Conservation (phyloP, 2,329 filamentous ascomycete species). For the Colletotrichum sp. region DNA sequence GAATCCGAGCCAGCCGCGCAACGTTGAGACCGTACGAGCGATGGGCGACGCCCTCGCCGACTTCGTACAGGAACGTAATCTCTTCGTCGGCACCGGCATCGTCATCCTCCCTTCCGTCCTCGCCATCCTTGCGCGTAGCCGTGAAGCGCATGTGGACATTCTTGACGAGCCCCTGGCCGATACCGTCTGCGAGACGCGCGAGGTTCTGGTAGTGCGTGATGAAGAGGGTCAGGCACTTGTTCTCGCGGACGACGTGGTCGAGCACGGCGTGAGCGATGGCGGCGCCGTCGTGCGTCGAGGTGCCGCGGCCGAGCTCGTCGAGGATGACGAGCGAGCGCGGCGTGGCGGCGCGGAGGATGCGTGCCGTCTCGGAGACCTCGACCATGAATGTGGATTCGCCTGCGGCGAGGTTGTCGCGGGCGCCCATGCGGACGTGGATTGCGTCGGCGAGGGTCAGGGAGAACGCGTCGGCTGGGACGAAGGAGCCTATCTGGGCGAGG, state of each 20-base stretch:
- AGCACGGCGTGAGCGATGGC: constrained; percentile 94
- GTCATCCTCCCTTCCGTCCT: constrained; percentile 8
- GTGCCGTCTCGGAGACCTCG: constrained; percentile 88
- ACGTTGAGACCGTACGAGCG: constrained; percentile 95
- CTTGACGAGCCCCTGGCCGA: constrained; percentile 65
- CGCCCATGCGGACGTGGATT: constrained; percentile 94
- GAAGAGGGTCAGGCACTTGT: constrained; percentile 84
- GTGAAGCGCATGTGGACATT: constrained; percentile 97
- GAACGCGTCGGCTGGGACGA: constrained; percentile 81
- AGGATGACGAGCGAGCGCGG: constrained; percentile 86
- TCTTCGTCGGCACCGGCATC: constrained; percentile 65
- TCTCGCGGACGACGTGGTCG: constrained; percentile 78
- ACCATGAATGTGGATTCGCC: constrained; percentile 99
- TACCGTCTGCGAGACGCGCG: constrained; percentile 70
- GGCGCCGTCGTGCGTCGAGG: constrained; percentile 93
- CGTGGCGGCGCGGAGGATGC: constrained; percentile 89
- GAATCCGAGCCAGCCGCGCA: constrained; percentile 82
- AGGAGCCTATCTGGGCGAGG: constrained; percentile 93
- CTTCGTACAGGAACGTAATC: constrained; percentile 94
- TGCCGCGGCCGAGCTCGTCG: constrained; percentile 93
- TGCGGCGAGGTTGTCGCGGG: constrained; percentile 93
- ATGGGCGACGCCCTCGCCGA: constrained; percentile 89
- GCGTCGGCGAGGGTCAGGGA: constrained; percentile 84
- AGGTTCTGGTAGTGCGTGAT: constrained; percentile 98
- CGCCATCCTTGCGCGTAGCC: constrained; percentile 30